Percentiles rank a stretch among this genome's conserved stretches.
Conservation (phyloP, 1,139 yeast genomes). For the Sugiyamaella neomexicana region DNA sequence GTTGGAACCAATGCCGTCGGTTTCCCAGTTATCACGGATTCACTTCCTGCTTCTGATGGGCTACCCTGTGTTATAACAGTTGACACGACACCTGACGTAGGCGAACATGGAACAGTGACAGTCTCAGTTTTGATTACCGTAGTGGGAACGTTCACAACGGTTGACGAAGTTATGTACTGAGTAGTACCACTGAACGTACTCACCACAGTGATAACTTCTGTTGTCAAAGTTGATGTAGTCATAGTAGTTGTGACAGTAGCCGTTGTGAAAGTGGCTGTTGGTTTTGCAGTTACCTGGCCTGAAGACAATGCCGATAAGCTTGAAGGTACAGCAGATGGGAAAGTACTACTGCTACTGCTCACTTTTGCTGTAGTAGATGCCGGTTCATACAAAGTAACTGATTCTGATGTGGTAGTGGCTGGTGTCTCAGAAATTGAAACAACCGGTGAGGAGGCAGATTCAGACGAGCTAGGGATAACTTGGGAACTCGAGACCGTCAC, state of each 20-base stretch:
- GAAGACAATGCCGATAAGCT: not conserved
- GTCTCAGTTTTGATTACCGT: slow-evolving; percentile 4
- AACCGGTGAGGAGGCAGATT: not conserved
- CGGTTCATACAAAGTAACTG: not conserved
- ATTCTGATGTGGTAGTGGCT: not conserved
- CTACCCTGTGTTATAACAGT: not conserved
- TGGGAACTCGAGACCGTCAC: not conserved
- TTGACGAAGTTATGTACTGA: not conserved
- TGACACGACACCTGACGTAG: not conserved
- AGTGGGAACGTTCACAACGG: not conserved
- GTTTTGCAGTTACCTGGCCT: not conserved
- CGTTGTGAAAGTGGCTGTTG: not conserved
- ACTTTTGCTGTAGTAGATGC: too few species aligned
- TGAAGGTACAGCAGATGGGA: not conserved
- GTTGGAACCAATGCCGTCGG: not conserved
- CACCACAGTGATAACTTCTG: not conserved
- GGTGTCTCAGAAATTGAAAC: not conserved
- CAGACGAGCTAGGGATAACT: not conserved
- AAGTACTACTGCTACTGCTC: too few species aligned
- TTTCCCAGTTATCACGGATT: not conserved
- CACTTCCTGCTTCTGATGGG: not conserved
- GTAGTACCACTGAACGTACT: not conserved
- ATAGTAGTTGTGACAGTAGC: not conserved
- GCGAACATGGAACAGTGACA: slow-evolving; percentile 2
- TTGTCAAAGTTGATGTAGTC: not conserved